phyloP scores from a whole-genome alignment of 176 grass and related monocot genomes.

The Avena eriantha region DNA sequence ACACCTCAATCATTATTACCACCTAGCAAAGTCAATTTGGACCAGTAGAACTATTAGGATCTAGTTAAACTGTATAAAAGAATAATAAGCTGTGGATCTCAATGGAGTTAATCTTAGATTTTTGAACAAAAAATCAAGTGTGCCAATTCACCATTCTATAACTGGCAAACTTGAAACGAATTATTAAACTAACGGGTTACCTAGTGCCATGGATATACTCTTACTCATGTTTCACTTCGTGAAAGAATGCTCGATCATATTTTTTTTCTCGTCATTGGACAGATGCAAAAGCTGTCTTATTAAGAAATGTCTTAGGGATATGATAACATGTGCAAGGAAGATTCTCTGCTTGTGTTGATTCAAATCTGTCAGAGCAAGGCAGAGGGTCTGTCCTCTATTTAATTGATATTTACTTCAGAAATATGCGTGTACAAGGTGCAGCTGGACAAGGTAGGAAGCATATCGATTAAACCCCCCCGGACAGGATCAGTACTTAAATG shows the following conservation, averaged over 20 bases:
- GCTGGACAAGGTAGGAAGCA: not conserved
- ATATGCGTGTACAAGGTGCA: not conserved
- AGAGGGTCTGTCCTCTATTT: not conserved
- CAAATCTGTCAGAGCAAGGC: not conserved
- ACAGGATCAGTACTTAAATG: not conserved
- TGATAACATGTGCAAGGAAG: not conserved
- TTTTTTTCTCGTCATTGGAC: not conserved
- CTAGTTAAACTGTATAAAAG: not conserved
- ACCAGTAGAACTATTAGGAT: slow-evolving; percentile 3
- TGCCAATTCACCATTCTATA: not conserved
- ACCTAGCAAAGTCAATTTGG: slow-evolving; percentile 38
- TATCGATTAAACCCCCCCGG: not conserved
- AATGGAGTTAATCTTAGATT: not conserved
- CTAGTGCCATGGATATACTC: not conserved
- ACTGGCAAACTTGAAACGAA: not conserved
- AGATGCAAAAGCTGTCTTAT: not conserved
- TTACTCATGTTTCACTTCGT: not conserved
- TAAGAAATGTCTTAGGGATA: not conserved
- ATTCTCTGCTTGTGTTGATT: not conserved
- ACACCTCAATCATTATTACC: slow-evolving; percentile 66
- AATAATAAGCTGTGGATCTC: not conserved
- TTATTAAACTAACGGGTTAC: not conserved
- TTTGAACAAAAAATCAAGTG: not conserved
- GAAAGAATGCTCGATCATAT: not conserved
- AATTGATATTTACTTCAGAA: not conserved